These are phyloP conservation scores for Atkinsonella texensis DNA, from an alignment of 2,329 filamentous ascomycete species.

Conservation along the genomic window DNA sequence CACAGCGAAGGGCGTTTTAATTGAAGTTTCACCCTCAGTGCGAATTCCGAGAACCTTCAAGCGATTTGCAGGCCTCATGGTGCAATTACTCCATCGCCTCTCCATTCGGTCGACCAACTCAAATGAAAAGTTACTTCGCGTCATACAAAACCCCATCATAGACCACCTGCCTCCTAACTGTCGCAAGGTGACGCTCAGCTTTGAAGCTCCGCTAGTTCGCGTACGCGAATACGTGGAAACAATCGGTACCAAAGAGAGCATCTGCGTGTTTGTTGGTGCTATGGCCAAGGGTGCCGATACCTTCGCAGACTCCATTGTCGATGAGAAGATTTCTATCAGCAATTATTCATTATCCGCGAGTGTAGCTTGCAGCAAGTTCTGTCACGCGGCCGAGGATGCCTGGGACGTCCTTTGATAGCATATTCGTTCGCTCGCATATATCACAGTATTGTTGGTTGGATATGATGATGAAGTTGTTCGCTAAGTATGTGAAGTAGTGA, in stretches of 20 bases:
- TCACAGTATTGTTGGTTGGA: not conserved
- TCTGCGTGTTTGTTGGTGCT: slow-evolving; percentile 94
- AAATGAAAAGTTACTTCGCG: slow-evolving; percentile 91
- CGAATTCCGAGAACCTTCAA: slow-evolving; percentile 98
- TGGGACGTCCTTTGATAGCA: slow-evolving; percentile 74
- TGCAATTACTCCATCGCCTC: slow-evolving; percentile 87
- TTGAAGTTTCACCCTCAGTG: slow-evolving; percentile 95
- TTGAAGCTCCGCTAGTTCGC: slow-evolving; percentile 77
- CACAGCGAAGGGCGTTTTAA: slow-evolving; percentile 91
- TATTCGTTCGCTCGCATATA: not conserved
- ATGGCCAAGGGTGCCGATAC: slow-evolving; percentile 97
- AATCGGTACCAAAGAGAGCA: slow-evolving; percentile 73
- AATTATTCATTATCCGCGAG: slow-evolving; percentile 96
- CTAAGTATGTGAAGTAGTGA: slow-evolving; percentile 20
- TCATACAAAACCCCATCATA: slow-evolving; percentile 96
- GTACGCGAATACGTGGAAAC: slow-evolving; percentile 80
- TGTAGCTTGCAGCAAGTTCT: slow-evolving; percentile 99
- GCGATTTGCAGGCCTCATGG: slow-evolving; percentile 96
- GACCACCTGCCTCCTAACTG: slow-evolving; percentile 95
- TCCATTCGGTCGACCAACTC: slow-evolving; percentile 95
- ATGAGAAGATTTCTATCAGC: slow-evolving; percentile 96
- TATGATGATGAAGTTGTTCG: slow-evolving; percentile 1
- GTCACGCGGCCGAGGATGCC: slow-evolving; percentile 90
- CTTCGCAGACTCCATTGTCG: slow-evolving; percentile 88
- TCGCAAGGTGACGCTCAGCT: slow-evolving; percentile 93